Evolutionary conservation across 371 early-diverging fungal species (phyloP).

Genomic region (Batkoa obscura): DNA sequence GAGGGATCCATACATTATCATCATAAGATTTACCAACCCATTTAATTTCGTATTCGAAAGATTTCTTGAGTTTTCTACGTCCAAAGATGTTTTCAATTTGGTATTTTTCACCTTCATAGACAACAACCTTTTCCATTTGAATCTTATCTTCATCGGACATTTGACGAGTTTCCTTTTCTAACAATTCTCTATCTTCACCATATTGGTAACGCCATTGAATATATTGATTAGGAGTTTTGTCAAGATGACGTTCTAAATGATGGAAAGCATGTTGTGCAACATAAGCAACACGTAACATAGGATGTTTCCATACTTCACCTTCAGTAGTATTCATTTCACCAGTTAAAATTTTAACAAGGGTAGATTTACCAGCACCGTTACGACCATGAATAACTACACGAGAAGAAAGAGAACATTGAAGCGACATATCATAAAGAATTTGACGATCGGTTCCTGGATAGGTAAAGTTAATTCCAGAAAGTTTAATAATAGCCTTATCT

Average conservation of each 20-base stretch:
- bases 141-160: slow-evolving; percentile 40
- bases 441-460: slow-evolving; percentile 37
- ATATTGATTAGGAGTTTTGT: slow-evolving; percentile 41
- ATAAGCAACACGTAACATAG: slow-evolving; percentile 47
- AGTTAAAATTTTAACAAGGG: slow-evolving; percentile 67
- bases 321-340: slow-evolving; percentile 39
- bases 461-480: slow-evolving; percentile 38
- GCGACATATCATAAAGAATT: slow-evolving; percentile 29
- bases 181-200: slow-evolving; percentile 44
- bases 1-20: slow-evolving; percentile 49
- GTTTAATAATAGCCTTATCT: slow-evolving; percentile 42
- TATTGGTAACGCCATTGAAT: slow-evolving; percentile 50
- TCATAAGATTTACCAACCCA: slow-evolving; percentile 36
- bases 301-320: slow-evolving; percentile 55
- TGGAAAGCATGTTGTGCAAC: slow-evolving; percentile 69
- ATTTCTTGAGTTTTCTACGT: slow-evolving; percentile 48
- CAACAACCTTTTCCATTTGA: slow-evolving; percentile 33
- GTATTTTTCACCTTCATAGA: slow-evolving; percentile 41
- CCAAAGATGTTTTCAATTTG: slow-evolving; percentile 32
- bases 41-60: slow-evolving; percentile 42
- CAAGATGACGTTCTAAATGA: slow-evolving; percentile 46
- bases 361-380: slow-evolving; percentile 53
- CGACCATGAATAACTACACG: slow-evolving; percentile 39
- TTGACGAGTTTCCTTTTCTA: slow-evolving; percentile 35
- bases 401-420: slow-evolving; percentile 42